Evolutionary conservation across 1,139 yeast genomes (phyloP).

Genomic region (Williopsis jadinii): DNA sequence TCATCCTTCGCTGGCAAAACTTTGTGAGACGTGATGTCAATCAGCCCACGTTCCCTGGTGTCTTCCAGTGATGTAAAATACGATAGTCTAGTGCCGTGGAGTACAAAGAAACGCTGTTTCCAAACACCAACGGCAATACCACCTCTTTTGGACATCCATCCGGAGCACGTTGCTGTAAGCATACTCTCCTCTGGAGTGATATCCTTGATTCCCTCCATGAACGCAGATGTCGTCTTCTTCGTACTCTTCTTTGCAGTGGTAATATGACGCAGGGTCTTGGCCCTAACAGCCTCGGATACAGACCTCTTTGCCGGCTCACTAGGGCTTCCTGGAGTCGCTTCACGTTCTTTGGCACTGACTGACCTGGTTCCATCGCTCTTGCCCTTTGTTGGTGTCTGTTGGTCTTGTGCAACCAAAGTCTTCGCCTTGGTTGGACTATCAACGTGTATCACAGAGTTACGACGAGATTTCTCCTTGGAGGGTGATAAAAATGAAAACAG

Average conservation of each 20-base stretch:
- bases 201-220: slow-evolving; percentile 81
- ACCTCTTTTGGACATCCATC: slow-evolving; percentile 95
- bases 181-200: slow-evolving; percentile 76
- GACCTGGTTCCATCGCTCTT: slow-evolving; percentile 27
- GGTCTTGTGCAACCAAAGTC: slow-evolving; percentile 4
- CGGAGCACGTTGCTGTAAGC: slow-evolving; percentile 68
- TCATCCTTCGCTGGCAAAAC: slow-evolving; percentile 72
- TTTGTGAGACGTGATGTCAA: slow-evolving; percentile 91
- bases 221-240: slow-evolving; percentile 77
- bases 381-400: slow-evolving; percentile 20
- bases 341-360: slow-evolving; percentile 30
- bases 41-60: slow-evolving; percentile 80
- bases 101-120: slow-evolving; percentile 83
- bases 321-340: slow-evolving; percentile 1
- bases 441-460: slow-evolving; percentile 9
- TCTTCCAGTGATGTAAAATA: slow-evolving; percentile 81
- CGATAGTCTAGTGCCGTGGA: slow-evolving; percentile 89
- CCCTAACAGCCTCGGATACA: slow-evolving; percentile 46
- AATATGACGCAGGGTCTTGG: slow-evolving; percentile 28
- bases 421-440: slow-evolving; percentile 10
- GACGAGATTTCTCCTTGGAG: slow-evolving; percentile 13
- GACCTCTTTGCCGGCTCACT: slow-evolving; percentile 28
- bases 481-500: slow-evolving; percentile 37
- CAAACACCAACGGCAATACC: slow-evolving; percentile 81
- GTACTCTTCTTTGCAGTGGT: slow-evolving; percentile 28